These are phyloP conservation scores for Phytophthora tentaculata DNA, from an alignment of 352 stramenopile species.

Conservation along the genomic window DNA sequence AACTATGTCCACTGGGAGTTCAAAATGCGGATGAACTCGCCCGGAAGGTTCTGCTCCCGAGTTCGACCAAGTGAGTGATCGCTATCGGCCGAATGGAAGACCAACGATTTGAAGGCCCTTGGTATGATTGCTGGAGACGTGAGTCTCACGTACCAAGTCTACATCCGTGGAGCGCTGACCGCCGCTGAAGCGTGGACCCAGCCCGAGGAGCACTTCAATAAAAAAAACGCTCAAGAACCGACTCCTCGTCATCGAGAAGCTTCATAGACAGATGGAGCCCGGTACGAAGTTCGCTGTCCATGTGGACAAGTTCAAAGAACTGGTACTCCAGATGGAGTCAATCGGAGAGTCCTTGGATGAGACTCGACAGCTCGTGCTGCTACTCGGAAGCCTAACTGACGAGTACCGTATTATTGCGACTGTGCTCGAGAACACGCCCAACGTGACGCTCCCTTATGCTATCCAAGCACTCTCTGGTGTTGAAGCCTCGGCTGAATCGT, in stretches of 20 bases:
- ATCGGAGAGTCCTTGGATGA: constrained; percentile 15
- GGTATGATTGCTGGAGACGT: constrained; percentile 22
- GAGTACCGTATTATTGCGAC: constrained; percentile 22
- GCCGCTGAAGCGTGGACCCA: too few species aligned
- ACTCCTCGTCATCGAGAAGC: constrained; percentile 6
- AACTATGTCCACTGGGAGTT: background rate
- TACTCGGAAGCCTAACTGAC: constrained; percentile 21
- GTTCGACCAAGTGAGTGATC: background rate
- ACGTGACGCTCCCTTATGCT: constrained; percentile 8
- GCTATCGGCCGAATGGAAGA: constrained; percentile 14
- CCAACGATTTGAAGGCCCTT: constrained; percentile 32
- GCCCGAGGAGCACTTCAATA: constrained; percentile 32
- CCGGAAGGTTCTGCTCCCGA: background rate
- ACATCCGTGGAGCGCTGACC: too few species aligned
- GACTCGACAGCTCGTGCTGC: constrained; percentile 12
- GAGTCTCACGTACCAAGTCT: constrained; percentile 24
- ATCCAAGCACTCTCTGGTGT: constrained; percentile 15
- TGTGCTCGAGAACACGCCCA: constrained; percentile 16
- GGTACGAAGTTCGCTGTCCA: constrained; percentile 14
- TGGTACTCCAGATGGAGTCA: too few species aligned
- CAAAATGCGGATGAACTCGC: background rate
- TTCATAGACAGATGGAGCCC: constrained; percentile 33
- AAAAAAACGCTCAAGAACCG: constrained; percentile 37
- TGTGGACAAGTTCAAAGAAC: too few species aligned
- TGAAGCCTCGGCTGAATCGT: constrained; percentile 17